Evolutionary conservation across 768 basidiomycete species (phyloP).

Genomic region (Mycena amicta): DNA sequence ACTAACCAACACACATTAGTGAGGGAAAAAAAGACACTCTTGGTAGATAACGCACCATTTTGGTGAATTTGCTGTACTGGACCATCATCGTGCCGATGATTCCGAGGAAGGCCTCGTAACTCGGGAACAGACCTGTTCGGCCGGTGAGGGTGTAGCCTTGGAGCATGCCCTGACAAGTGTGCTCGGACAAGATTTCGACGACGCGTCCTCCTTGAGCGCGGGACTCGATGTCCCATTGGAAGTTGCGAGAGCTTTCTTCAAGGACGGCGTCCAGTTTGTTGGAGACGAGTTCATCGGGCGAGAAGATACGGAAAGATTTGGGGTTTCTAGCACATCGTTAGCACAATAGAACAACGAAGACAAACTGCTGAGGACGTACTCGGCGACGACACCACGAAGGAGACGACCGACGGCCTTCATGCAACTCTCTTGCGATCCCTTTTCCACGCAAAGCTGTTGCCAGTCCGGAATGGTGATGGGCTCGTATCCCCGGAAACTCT

Average conservation of each 20-base stretch:
- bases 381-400: constrained; percentile 56
- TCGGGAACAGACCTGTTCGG: constrained; percentile 82
- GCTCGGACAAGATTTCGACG: constrained; percentile 87
- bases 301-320: constrained; percentile 82
- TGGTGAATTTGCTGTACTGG: constrained; percentile 86
- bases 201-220: constrained; percentile 79
- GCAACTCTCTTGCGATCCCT: constrained; percentile 66
- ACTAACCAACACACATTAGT: constrained; percentile 28
- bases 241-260: constrained; percentile 66
- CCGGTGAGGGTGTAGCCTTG: constrained; percentile 94
- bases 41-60: constrained; percentile 59
- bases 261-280: constrained; percentile 88
- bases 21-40: background rate
- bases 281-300: constrained; percentile 84
- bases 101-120: constrained; percentile 90
- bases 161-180: constrained; percentile 88
- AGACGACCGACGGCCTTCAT: constrained; percentile 72
- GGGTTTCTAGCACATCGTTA: constrained; percentile 58
- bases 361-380: constrained; percentile 44
- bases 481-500: constrained; percentile 62
- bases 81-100: constrained; percentile 91
- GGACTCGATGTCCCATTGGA: constrained; percentile 80
- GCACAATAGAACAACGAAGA: background rate
- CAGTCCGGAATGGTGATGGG: constrained; percentile 71
- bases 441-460: constrained; percentile 52